Percentiles rank a stretch among this genome's conserved stretches.
These are phyloP conservation scores for Pogostemon cablin DNA, from an alignment of 257 asterid genomes.

Conservation along the genomic window DNA sequence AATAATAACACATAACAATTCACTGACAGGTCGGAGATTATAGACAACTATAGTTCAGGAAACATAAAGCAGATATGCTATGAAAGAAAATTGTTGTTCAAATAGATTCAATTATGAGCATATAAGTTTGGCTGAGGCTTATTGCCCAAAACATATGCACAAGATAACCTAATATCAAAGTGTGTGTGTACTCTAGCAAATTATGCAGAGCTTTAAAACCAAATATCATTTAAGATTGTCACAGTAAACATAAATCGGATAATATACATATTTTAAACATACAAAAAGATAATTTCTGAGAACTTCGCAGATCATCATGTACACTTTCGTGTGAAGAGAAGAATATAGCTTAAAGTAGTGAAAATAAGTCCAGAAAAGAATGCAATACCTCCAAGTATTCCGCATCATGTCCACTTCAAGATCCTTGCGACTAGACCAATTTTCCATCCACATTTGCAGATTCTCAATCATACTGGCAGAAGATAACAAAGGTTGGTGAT, in stretches of 20 bases:
- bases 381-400: conserved; percentile 50
- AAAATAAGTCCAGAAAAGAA: conserved; percentile 19
- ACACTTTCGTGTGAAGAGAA: conserved; percentile 12
- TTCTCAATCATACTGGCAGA: conserved; percentile 52
- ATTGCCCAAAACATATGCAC: conserved; percentile 14
- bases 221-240: conserved; percentile 25
- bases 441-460: conserved; percentile 50
- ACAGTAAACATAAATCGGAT: conserved; percentile 20
- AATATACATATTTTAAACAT: not conserved
- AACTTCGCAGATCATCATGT: conserved; percentile 1
- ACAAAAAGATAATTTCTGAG: not conserved
- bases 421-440: conserved; percentile 50
- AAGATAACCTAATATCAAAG: conserved; percentile 7
- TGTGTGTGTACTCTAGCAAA: conserved; percentile 2
- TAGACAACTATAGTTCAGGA: conserved; percentile 13
- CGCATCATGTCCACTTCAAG: conserved; percentile 51
- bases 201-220: conserved; percentile 3
- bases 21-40: conserved; percentile 21
- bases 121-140: not conserved
- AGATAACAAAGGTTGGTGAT: conserved; percentile 23
- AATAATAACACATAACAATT: not conserved
- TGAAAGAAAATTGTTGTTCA: not conserved
- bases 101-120: conserved; percentile 13
- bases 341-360: not conserved
- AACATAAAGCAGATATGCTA: not conserved